Base-by-base conservation (phyloP, 495 filamentous ascomycete species). In the Penicillium crystallinum region DNA sequence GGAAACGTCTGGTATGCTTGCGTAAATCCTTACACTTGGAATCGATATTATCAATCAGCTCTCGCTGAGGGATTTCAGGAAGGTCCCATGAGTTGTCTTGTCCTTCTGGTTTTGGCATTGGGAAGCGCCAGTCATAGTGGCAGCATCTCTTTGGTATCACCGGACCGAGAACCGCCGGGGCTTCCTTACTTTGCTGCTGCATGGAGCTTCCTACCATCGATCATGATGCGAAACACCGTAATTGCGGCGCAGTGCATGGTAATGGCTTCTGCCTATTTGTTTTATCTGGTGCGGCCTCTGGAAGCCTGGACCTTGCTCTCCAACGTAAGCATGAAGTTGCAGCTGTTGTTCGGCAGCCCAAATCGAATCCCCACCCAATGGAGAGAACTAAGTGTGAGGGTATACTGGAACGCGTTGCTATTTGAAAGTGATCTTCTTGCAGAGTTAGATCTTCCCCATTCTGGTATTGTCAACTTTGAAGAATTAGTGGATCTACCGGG, bases 1-100 rank as follows among this genome's bases (percentile, higher is more conserved):
- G 88, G 89, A 49, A 91, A 91, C 61, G 77, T 89, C 5, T 92
- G 88, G 86, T 91, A 91, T 55, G 88, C 88, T 29, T 88, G 85
- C 65, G 87, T 92, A 46, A 91, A 90, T 65, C 88, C 88, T 19
- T 88, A 85, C 67, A 87, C 81, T 17, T 92, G 88, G 88, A 74
- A 78, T n/a, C 81, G 78, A 51, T 84, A 89, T 65, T 91, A 91
- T 63, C 75, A 78, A 17, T 83, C 76, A 6, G 88, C 88, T 0
- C 73, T 89, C 3, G 84, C 85, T 1, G 81, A 81, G 52, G 80
- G 83, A 6, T 90, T 91, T 56, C 81, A 84, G 46, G 81, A 87
- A 52, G 87, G 88, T 1, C 82, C 87, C 0, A 88, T 90, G 57
- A 90, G 87, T 56, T 92, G 88, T 56, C 85, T 90, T 55, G 88